Percentiles rank a stretch among this genome's conserved stretches.
These are phyloP conservation scores for Albugo candida DNA, from an alignment of 352 stramenopile species.

Conservation along the genomic window DNA sequence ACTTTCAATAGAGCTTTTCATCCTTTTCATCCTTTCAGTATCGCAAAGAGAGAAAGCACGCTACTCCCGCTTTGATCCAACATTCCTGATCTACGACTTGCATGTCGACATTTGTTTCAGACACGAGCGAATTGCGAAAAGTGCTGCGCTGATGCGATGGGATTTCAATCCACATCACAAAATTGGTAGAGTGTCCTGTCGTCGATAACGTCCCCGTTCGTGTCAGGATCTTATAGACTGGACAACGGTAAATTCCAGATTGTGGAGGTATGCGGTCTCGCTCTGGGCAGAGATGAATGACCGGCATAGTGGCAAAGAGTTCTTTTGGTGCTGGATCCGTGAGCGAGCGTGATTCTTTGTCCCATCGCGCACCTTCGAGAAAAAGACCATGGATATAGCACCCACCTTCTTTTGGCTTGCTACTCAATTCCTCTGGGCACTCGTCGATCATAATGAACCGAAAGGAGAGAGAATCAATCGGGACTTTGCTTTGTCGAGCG, in stretches of 20 bases:
- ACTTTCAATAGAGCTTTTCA: neutral
- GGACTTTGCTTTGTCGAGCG: constrained; percentile 68
- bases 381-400: constrained; percentile 86
- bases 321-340: constrained; percentile 27
- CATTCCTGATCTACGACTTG: constrained; percentile 84
- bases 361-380: constrained; percentile 82
- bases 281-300: constrained; percentile 66
- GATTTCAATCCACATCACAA: constrained; percentile 94
- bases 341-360: constrained; percentile 23
- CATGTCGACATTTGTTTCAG: constrained; percentile 83
- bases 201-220: constrained; percentile 84
- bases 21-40: constrained; percentile 40
- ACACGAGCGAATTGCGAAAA: constrained; percentile 81
- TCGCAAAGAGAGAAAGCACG: constrained; percentile 82
- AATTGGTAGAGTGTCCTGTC: constrained; percentile 93
- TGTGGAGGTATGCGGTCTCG: constrained; percentile 29
- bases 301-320: constrained; percentile 26
- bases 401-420: constrained; percentile 37
- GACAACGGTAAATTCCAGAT: constrained; percentile 66
- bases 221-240: constrained; percentile 82
- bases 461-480: constrained; percentile 86
- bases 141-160: constrained; percentile 45
- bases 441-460: constrained; percentile 67
- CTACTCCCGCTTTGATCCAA: constrained; percentile 92
- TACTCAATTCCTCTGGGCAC: constrained; percentile 25